Conservation (phyloP, 169 alveolate genomes). For the Blepharisma undulans region DNA sequence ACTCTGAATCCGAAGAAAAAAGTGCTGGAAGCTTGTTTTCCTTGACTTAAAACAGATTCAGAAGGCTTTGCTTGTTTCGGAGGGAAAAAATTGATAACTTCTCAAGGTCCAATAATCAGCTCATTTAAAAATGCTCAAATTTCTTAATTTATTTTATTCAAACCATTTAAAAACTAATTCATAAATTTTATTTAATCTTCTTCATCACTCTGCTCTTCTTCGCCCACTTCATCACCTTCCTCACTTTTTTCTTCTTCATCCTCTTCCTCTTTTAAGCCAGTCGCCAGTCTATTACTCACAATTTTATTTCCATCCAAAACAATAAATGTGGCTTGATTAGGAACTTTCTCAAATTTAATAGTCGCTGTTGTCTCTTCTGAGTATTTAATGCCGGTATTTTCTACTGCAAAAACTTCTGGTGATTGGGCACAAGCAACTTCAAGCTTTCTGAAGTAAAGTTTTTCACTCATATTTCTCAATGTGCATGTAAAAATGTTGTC, state of each 20-base stretch:
- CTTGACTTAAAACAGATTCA: slow-evolving; percentile 20
- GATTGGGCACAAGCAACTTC: background rate
- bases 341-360: background rate
- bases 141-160: background rate
- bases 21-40: slow-evolving; percentile 39
- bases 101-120: background rate
- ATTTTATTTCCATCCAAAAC: background rate
- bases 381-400: background rate
- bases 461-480: too few relatives aligned
- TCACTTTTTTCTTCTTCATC: background rate
- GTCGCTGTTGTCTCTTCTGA: background rate
- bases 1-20: slow-evolving; percentile 59
- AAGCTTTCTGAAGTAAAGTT: too few relatives aligned
- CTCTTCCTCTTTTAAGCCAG: too few relatives aligned
- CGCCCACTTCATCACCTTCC: background rate
- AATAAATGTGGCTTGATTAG: background rate
- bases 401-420: background rate
- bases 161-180: too few relatives aligned
- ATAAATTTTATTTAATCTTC: too few relatives aligned
- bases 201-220: too few relatives aligned
- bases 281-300: background rate
- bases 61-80: slow-evolving; percentile 44
- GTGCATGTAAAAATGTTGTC: too few relatives aligned
- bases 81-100: background rate
- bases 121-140: background rate